Base-by-base conservation (phyloP, 495 filamentous ascomycete genomes). In the Rhizodiscina lignyota region DNA sequence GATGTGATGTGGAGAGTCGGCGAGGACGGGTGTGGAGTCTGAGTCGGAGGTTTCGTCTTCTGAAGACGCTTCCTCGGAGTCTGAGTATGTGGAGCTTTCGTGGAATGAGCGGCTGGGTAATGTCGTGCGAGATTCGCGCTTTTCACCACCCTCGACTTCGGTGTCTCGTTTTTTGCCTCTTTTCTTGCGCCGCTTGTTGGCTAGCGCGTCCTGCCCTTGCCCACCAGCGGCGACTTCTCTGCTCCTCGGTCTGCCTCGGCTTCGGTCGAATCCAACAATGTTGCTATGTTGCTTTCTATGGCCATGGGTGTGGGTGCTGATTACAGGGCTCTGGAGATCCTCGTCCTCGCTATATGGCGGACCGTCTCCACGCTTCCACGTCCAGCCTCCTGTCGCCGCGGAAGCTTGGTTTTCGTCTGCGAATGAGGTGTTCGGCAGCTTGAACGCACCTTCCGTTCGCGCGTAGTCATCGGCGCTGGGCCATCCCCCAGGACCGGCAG, bases 301-400 rank as follows among this genome's bases (percentile, higher is more conserved):
- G 18, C 80, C 67, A 5, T n/a, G n/a, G n/a, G n/a, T n/a, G n/a
- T 76, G 71, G 37, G 71, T 77, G 6, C 70, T 73, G 11, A 79
- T 66, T 2, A 94, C 80, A 4, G 87, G 87, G 48, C 83, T 91
- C 48, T 92, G 83, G 31, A 96, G 59, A 56, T 96, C 87, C 48
- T 94, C 86, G 55, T 96, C 87, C 55, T 96, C 87, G 55, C 81
- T 91, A 64, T 82, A 96, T n/a, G 87, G 87, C 4, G 87, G 87
- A 2, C 87, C 89, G 54, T 92, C 87, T 6, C 17, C 10, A 8
- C 13, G 6, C n/a, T n/a, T n/a, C n/a, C n/a, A n/a, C n/a, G n/a
- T n/a, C n/a, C n/a, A n/a, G n/a, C n/a, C n/a, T n/a, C n/a, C n/a
- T n/a, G n/a, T n/a, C n/a, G n/a, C n/a, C n/a, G n/a, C n/a, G n/a